Base-by-base conservation (phyloP, 495 filamentous ascomycete genomes). In the Parathielavia appendiculata region DNA sequence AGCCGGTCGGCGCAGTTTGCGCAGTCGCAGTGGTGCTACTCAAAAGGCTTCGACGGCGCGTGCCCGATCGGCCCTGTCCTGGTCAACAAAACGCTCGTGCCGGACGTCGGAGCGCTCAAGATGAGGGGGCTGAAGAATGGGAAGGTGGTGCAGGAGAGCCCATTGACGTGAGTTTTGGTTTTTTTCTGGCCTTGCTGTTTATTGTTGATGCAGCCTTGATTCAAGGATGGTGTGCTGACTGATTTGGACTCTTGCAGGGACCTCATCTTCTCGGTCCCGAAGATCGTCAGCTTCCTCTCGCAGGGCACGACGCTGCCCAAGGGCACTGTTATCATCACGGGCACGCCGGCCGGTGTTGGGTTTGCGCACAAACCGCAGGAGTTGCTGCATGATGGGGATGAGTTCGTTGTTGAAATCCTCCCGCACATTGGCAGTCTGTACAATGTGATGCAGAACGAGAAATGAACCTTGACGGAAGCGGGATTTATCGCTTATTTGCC, bases 21-120 rank as follows among this genome's bases (percentile, higher is more conserved):
- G 4, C 76, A 79, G 65, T 70, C 69, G 34, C 74, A 79, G 66
- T 77, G 72, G 69, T 74, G 72, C 61, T 79, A 72, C 58, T 75
- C 71, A 58, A 81, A 79, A 61, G 74, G 75, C 0, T 78, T 79
- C 35, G 76, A 77, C 54, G 71, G 71, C 12, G 66, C 71, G 5
- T 79, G 72, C 56, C 76, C 76, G 8, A 68, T 79, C 35, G 81
- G 82, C 14, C 82, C 83, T 7, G 74, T 75, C 4, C 60, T 86
- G n/a, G 83, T 82, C 34, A 79, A 76, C 2, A 75, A 76, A 36
- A 68, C 73, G n/a, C 64, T 76, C 14, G 63, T 85, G 41, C 73
- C 78, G n/a, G 71, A 79, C 47, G 70, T 72, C 8, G 62, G 65
- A 16, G 62, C 57, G 53, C 58, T 79, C 20, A 52, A 64, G 22